Conservation (phyloP, 805 yeast species). For the Candida pini region DNA sequence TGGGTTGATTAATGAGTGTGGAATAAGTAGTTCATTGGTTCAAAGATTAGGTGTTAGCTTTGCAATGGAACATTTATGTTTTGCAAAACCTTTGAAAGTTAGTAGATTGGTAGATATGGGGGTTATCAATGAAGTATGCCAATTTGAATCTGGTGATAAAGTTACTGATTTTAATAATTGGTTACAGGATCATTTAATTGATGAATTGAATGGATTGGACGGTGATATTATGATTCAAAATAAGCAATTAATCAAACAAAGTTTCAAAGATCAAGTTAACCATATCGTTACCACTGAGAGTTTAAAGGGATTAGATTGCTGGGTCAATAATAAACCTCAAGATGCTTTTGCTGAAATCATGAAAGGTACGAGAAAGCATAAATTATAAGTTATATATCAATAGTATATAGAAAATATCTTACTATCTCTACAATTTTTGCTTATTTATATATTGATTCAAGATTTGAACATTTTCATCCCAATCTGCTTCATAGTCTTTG, state of each 20-base stretch:
- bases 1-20: constrained; percentile 83
- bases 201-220: constrained; percentile 38
- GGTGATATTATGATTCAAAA: constrained; percentile 38
- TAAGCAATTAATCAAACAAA: constrained; percentile 35
- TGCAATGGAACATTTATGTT: constrained; percentile 67
- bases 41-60: constrained; percentile 65
- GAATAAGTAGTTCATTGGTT: constrained; percentile 61
- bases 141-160: constrained; percentile 21
- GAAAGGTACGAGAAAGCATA: constrained; percentile 52
- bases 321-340: constrained; percentile 74
- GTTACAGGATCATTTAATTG: constrained; percentile 31
- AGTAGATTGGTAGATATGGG: constrained; percentile 53
- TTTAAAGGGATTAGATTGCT: constrained; percentile 59
- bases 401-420: neutral
- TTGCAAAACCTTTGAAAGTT: constrained; percentile 61
- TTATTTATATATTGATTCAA: constrained; percentile 5
- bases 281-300: constrained; percentile 61
- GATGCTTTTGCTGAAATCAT: constrained; percentile 52
- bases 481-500: constrained; percentile 51
- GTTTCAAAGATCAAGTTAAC: constrained; percentile 31
- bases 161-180: constrained; percentile 38
- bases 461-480: constrained; percentile 33
- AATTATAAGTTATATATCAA: constrained; percentile 34
- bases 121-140: constrained; percentile 54
- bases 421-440: neutral